These are phyloP conservation scores for Fusarium duplospermum DNA, from an alignment of 2,329 filamentous ascomycete genomes.

Conservation along the genomic window DNA sequence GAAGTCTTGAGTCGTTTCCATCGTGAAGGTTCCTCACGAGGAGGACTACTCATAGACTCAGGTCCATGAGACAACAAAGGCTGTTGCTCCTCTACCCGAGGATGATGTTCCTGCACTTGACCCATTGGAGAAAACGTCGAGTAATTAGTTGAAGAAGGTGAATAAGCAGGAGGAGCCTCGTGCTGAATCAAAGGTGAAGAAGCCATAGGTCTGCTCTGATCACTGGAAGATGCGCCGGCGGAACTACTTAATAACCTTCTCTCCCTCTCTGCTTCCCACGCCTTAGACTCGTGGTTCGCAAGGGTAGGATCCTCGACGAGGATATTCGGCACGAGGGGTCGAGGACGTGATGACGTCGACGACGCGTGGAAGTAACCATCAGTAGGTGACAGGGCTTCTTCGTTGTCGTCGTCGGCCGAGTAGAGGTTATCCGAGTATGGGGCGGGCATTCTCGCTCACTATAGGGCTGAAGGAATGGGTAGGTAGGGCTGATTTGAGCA, in stretches of 20 bases:
- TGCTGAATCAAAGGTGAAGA: slow-evolving; percentile 32
- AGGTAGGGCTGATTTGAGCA: slow-evolving; percentile 22
- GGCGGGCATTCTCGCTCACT: slow-evolving; percentile 51
- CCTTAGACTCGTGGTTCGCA: slow-evolving; percentile 54
- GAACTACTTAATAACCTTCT: slow-evolving; percentile 46
- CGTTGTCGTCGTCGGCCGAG: slow-evolving; percentile 55
- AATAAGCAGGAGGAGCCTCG: slow-evolving; percentile 65
- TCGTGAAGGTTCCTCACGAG: slow-evolving; percentile 38
- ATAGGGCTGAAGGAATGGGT: slow-evolving; percentile 18
- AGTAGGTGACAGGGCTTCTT: slow-evolving; percentile 60
- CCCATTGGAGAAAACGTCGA: slow-evolving; percentile 61
- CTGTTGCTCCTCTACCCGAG: slow-evolving; percentile 54
- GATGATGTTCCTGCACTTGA: slow-evolving; percentile 54
- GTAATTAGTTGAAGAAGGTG: slow-evolving; percentile 56
- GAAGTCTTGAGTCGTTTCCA: slow-evolving; percentile 46
- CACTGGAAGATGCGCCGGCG: neutral
- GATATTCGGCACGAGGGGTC: slow-evolving; percentile 60
- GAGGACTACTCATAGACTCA: slow-evolving; percentile 59
- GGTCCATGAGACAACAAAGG: slow-evolving; percentile 56
- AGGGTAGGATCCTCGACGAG: slow-evolving; percentile 62
- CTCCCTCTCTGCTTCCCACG: slow-evolving; percentile 58
- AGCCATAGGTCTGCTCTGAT: neutral
- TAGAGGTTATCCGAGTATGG: slow-evolving; percentile 63
- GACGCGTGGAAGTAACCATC: slow-evolving; percentile 64
- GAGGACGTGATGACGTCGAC: slow-evolving; percentile 38